Evolutionary conservation across 768 basidiomycete species (phyloP).

Genomic region (Tylopilus sp.): DNA sequence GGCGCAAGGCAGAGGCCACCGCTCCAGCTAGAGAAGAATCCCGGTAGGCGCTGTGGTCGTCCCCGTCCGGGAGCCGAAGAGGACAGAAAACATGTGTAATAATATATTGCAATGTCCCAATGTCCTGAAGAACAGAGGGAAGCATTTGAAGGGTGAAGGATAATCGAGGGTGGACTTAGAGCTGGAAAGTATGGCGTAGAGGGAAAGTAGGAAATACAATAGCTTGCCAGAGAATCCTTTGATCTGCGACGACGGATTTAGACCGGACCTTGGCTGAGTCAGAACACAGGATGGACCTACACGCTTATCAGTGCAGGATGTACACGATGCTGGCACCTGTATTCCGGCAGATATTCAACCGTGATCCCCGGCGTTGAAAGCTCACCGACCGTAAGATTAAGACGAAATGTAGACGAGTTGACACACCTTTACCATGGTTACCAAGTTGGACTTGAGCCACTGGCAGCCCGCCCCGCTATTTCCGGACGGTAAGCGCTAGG

Average conservation of each 20-base stretch:
- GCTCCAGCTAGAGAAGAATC: conserved; percentile 28
- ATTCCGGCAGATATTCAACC: too few relatives aligned
- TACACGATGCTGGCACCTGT: too few relatives aligned
- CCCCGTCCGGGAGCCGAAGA: conserved; percentile 36
- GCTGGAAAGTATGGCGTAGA: not conserved
- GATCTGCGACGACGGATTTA: not conserved
- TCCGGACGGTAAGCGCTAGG: too few relatives aligned
- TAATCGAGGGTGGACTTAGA: not conserved
- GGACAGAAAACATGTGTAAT: conserved; percentile 45
- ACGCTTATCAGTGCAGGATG: not conserved
- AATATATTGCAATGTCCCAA: conserved; percentile 26
- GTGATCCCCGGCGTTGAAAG: too few relatives aligned
- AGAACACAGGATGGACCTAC: conserved; percentile 15
- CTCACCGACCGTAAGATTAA: too few relatives aligned
- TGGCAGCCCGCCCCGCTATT: too few relatives aligned
- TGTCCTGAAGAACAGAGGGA: conserved; percentile 1
- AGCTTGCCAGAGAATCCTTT: not conserved
- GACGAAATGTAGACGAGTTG: too few relatives aligned
- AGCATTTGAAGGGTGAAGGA: conserved; percentile 3
- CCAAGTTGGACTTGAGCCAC: too few relatives aligned
- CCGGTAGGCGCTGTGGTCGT: conserved; percentile 27
- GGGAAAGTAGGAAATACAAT: not conserved
- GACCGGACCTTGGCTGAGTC: not conserved
- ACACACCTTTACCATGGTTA: too few relatives aligned
- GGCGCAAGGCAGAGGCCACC: conserved; percentile 14